Percentiles rank a stretch among this genome's conserved stretches.
phyloP scores from a whole-genome alignment of 2,329 filamentous ascomycete species.

The Aspergillus awamori region DNA sequence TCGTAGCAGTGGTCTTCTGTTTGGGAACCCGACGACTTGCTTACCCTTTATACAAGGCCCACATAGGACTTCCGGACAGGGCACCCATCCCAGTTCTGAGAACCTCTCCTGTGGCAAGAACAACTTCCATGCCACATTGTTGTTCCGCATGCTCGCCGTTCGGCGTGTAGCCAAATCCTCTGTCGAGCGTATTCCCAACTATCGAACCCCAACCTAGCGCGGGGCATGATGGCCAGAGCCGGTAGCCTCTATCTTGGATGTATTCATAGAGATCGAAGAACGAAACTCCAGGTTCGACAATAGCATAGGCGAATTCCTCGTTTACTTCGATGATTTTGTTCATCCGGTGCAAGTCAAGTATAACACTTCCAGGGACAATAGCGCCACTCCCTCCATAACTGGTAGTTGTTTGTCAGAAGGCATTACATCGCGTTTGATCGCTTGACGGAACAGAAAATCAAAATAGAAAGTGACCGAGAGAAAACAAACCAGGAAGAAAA shows the following conservation, averaged over 20 bases:
- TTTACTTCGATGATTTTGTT: slow-evolving; percentile 57
- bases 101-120: slow-evolving; percentile 51
- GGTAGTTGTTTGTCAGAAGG: no score
- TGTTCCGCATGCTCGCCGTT: slow-evolving; percentile 44
- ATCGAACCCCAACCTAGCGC: slow-evolving; percentile 49
- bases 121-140: slow-evolving; percentile 50
- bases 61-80: slow-evolving; percentile 10
- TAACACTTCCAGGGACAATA: no score
- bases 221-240: slow-evolving; percentile 33
- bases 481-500: no score
- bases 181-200: slow-evolving; percentile 52
- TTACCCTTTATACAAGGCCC: not conserved
- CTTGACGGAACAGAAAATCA: no score
- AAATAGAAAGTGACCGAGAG: no score
- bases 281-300: slow-evolving; percentile 61
- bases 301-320: slow-evolving; percentile 51
- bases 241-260: no score
- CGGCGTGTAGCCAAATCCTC: slow-evolving; percentile 51
- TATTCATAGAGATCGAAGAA: slow-evolving; percentile 54
- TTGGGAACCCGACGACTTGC: no score
- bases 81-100: slow-evolving; percentile 54
- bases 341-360: slow-evolving; percentile 39
- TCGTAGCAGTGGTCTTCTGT: not conserved
- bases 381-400: no score
- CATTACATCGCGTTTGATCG: no score